Evolutionary conservation across 441 rosid species (phyloP).

Genomic region (Brassica hybrid): DNA sequence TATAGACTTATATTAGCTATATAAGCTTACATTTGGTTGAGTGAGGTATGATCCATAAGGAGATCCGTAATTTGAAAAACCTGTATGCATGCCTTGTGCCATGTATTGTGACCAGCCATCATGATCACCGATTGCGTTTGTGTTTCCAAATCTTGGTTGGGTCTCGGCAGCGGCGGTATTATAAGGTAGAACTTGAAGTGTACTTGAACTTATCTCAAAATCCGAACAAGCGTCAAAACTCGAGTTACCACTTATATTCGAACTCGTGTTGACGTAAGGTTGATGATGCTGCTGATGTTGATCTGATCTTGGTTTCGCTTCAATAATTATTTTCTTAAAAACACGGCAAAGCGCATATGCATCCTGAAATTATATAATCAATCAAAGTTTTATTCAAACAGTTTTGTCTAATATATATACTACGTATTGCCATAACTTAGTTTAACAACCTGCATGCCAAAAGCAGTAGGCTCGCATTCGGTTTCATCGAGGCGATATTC

Average conservation of each 20-base stretch:
- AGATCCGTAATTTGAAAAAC: slow-evolving; percentile 40
- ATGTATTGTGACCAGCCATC: slow-evolving; percentile 56
- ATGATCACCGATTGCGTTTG: slow-evolving; percentile 40
- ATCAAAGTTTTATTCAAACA: background rate
- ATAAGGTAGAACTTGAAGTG: slow-evolving; percentile 34
- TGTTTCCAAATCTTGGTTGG: slow-evolving; percentile 39
- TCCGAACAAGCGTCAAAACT: slow-evolving; percentile 54
- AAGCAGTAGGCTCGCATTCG: slow-evolving; percentile 52
- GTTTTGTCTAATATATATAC: background rate
- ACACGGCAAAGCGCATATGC: slow-evolving; percentile 89
- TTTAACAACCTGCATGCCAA: slow-evolving; percentile 55
- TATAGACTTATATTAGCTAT: background rate
- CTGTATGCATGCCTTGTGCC: slow-evolving; percentile 51
- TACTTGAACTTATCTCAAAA: slow-evolving; percentile 42
- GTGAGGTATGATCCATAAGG: slow-evolving; percentile 44
- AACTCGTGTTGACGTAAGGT: slow-evolving; percentile 34
- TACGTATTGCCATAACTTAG: no score
- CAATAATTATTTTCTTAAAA: slow-evolving; percentile 65
- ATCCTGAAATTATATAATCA: slow-evolving; percentile 50
- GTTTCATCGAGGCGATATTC: no score
- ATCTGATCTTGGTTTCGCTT: slow-evolving; percentile 56
- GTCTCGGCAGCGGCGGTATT: background rate
- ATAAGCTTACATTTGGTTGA: slow-evolving; percentile 63
- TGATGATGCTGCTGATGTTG: slow-evolving; percentile 44
- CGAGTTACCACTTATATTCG: slow-evolving; percentile 48